Conservation (phyloP, 2,329 filamentous ascomycete species). For the Cucurbitaria berberidis region DNA sequence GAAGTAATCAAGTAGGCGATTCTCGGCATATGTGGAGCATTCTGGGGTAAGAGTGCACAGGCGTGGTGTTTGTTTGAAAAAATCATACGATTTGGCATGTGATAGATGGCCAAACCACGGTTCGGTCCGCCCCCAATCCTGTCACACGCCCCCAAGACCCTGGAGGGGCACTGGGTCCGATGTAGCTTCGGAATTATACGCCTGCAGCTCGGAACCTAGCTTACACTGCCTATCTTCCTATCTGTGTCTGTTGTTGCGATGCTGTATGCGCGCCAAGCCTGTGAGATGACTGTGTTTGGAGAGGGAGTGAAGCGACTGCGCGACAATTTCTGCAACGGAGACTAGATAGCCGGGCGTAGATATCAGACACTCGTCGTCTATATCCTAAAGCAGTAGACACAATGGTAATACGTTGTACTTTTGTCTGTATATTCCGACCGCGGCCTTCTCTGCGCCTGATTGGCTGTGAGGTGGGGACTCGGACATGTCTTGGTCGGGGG, state of each 20-base stretch:
- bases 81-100: constrained; percentile 46
- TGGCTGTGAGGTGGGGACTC: constrained; percentile 26
- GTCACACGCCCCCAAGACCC: neutral
- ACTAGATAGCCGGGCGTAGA: neutral
- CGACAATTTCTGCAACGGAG: neutral
- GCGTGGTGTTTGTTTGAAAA: constrained; percentile 16
- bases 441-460: constrained; percentile 13
- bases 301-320: neutral
- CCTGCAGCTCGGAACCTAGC: constrained; percentile 21
- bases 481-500: constrained; percentile 13
- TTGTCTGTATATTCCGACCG: neutral
- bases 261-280: neutral
- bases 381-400: too few relatives aligned
- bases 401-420: neutral
- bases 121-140: constrained; percentile 1
- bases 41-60: constrained; percentile 5
- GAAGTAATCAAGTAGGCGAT: constrained; percentile 5
- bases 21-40: too few relatives aligned
- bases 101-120: constrained; percentile 28
- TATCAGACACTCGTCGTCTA: neutral
- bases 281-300: neutral
- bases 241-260: neutral
- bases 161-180: neutral
- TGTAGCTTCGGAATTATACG: constrained; percentile 2
- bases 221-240: neutral